A percentile compares a stretch with the other conserved stretches of the same genome.
These are phyloP conservation scores for Cyberlindnera subsufficiens DNA, from an alignment of 805 yeast species.

Conservation along the genomic window DNA sequence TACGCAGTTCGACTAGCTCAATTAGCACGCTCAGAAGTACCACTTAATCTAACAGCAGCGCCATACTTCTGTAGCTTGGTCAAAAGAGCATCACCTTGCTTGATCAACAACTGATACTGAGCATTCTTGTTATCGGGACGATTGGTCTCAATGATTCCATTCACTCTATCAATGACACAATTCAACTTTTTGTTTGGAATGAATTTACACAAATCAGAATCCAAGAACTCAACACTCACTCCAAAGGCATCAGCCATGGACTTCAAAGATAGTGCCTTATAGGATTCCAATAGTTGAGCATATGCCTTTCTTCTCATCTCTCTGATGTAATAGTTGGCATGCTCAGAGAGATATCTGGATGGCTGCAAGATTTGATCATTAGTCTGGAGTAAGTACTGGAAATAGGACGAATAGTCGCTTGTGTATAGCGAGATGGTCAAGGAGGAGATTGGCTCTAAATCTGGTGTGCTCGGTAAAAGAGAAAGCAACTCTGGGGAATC, in stretches of 20 bases:
- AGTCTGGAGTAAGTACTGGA: slow-evolving; percentile 71
- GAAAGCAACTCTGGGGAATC: slow-evolving; percentile 93
- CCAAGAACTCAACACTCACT: slow-evolving; percentile 82
- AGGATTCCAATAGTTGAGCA: slow-evolving; percentile 88
- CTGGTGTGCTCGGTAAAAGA: slow-evolving; percentile 61
- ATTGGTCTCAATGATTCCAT: slow-evolving; percentile 92
- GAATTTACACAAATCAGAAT: slow-evolving; percentile 79
- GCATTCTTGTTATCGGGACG: slow-evolving; percentile 95
- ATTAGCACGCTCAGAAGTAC: slow-evolving; percentile 70
- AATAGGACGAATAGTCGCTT: slow-evolving; percentile 77
- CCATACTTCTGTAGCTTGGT: slow-evolving; percentile 96
- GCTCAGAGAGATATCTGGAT: slow-evolving; percentile 64
- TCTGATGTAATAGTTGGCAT: slow-evolving; percentile 78
- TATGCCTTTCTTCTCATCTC: slow-evolving; percentile 95
- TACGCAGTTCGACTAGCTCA: neutral
- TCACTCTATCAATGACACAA: slow-evolving; percentile 93
- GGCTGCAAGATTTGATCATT: slow-evolving; percentile 65
- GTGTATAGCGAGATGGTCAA: slow-evolving; percentile 83
- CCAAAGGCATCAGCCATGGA: slow-evolving; percentile 95
- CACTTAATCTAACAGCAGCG: slow-evolving; percentile 93
- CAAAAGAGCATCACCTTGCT: slow-evolving; percentile 86
- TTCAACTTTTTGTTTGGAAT: slow-evolving; percentile 91
- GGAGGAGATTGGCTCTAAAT: slow-evolving; percentile 74
- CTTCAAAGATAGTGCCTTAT: slow-evolving; percentile 80
- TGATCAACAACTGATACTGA: slow-evolving; percentile 82